A percentile compares a stretch with the other conserved stretches of the same genome.
Evolutionary conservation across 208 protist genomes (phyloP).

Genomic region (Crithidia brevicula): DNA sequence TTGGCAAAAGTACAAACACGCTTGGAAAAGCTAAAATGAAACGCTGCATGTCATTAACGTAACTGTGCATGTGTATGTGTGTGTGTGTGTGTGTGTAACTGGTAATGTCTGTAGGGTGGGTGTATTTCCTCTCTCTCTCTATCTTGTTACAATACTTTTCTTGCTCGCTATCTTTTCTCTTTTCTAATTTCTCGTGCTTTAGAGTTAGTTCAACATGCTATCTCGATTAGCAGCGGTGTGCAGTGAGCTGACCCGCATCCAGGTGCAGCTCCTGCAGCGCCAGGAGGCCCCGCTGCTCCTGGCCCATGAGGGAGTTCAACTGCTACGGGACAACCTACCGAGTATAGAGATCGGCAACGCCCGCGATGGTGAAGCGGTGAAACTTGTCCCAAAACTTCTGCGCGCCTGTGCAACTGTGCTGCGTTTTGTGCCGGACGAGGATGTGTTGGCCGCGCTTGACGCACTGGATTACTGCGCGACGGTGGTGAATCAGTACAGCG

Average conservation of each 20-base stretch:
- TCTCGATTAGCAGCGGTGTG: conserved; percentile 37
- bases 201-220: background rate
- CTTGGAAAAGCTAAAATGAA: too few species aligned
- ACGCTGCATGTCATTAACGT: too few species aligned
- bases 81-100: too few species aligned
- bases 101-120: too few species aligned
- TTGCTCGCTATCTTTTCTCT: background rate
- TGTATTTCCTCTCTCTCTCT: background rate
- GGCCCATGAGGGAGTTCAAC: conserved; percentile 48
- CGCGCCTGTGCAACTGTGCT: conserved; percentile 68
- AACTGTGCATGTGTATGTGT: too few species aligned
- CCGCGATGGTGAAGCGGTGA: conserved; percentile 9
- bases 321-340: conserved; percentile 43
- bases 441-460: conserved; percentile 44
- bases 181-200: background rate
- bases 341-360: conserved; percentile 21
- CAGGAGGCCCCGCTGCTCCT: conserved; percentile 48
- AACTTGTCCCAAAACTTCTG: conserved; percentile 62
- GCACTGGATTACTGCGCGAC: conserved; percentile 40
- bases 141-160: background rate
- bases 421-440: conserved; percentile 34
- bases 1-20: too few species aligned
- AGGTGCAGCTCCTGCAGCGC: conserved; percentile 75
- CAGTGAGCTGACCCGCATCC: conserved; percentile 73
- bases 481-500: conserved; percentile 29